These are phyloP conservation scores for Fraxinus quadrangulata DNA, from an alignment of 257 asterid species.

Conservation along the genomic window DNA sequence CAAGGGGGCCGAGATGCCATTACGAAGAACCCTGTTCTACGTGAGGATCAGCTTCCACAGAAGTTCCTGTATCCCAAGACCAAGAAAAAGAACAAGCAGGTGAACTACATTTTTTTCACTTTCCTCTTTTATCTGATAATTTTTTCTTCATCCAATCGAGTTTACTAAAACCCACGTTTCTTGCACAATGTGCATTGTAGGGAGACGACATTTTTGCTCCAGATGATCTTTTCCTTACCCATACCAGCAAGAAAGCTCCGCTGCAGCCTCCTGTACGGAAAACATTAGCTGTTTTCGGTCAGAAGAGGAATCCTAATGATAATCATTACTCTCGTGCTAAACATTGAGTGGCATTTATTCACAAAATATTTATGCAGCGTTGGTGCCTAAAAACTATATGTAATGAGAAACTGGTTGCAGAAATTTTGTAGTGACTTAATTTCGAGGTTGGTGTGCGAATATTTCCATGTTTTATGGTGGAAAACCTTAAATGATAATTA, in stretches of 20 bases:
- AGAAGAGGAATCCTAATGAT: conserved; percentile 92
- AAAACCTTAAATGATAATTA: too few relatives aligned
- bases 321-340: conserved; percentile 74
- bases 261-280: conserved; percentile 89
- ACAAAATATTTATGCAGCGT: background rate
- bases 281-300: conserved; percentile 86
- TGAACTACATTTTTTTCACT: conserved; percentile 7
- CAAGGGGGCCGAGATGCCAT: conserved; percentile 92
- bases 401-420: conserved; percentile 9
- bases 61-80: conserved; percentile 79
- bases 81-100: conserved; percentile 87
- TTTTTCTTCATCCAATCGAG: background rate
- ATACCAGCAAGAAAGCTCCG: conserved; percentile 72
- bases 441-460: background rate
- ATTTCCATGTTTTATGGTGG: background rate
- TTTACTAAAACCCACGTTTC: background rate
- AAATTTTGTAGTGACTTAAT: conserved; percentile 24
- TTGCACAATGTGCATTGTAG: conserved; percentile 32
- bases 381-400: background rate
- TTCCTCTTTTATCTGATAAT: too few relatives aligned
- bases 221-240: conserved; percentile 65
- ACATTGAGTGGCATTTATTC: conserved; percentile 33
- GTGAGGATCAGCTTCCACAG: conserved; percentile 95
- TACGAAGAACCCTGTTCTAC: conserved; percentile 82
- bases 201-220: conserved; percentile 61